Conservation (phyloP, 2,329 filamentous ascomycete species). For the Rasamsonia emersonii region DNA sequence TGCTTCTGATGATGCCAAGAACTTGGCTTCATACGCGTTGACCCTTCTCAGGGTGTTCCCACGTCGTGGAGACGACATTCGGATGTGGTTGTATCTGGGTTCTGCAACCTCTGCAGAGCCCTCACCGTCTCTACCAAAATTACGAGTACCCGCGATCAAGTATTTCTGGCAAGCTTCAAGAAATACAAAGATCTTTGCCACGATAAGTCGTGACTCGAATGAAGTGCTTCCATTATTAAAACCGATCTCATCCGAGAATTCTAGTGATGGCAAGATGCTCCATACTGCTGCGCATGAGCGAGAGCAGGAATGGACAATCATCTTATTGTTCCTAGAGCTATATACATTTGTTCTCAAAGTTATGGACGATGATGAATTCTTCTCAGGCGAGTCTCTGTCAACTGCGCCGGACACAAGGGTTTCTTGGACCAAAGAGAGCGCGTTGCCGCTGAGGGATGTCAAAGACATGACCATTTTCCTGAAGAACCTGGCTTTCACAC, state of each 20-base stretch:
- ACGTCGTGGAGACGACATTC: slow-evolving; percentile 71
- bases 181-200: slow-evolving; percentile 48
- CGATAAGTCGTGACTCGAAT: slow-evolving; percentile 49
- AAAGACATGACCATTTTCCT: slow-evolving; percentile 70
- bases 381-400: slow-evolving; percentile 48
- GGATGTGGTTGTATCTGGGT: slow-evolving; percentile 86
- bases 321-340: slow-evolving; percentile 84
- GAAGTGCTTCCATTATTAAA: slow-evolving; percentile 51
- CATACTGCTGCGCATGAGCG: slow-evolving; percentile 29
- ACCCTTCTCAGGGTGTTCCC: slow-evolving; percentile 82
- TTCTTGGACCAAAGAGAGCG: slow-evolving; percentile 52
- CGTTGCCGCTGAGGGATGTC: slow-evolving; percentile 63
- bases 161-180: slow-evolving; percentile 73
- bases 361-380: slow-evolving; percentile 95
- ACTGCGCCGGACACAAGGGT: slow-evolving; percentile 42
- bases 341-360: slow-evolving; percentile 89
- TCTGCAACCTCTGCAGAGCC: slow-evolving; percentile 42
- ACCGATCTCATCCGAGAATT: slow-evolving; percentile 33
- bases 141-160: slow-evolving; percentile 57
- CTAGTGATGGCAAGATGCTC: slow-evolving; percentile 18
- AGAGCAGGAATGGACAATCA: slow-evolving; percentile 73
- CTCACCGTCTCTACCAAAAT: slow-evolving; percentile 19
- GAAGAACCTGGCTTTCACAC: slow-evolving; percentile 80
- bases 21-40: slow-evolving; percentile 77
- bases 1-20: slow-evolving; percentile 53